Base-by-base conservation (phyloP, 2,329 filamentous ascomycete species). In the Arthrobotrys sphaeroides region DNA sequence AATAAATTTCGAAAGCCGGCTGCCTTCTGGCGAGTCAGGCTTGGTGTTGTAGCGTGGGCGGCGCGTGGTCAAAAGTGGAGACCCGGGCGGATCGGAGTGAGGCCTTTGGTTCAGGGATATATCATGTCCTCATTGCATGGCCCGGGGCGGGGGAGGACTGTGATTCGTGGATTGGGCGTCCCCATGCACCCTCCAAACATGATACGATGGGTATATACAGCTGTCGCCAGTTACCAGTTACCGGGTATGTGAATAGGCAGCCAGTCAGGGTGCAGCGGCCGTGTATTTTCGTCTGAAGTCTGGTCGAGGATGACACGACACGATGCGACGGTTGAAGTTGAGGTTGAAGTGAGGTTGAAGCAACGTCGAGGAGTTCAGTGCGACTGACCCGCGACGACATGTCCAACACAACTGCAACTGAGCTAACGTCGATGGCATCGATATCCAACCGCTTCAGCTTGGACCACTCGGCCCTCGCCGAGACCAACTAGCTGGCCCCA, bases 121-220 rank as follows among this genome's bases (percentile, higher is more conserved):
- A 67, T 74, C 62, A 62, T 62, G 55, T 74, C 36, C 26, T 62
- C 45, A 67, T 62, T 57, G 62, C 53, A 67, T 74, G 55, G 57
- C 45, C 68, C 61, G 42, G 61, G 55, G 40, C 22, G 55, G 49
- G 31, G n/a, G 43, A 38, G 51, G 51, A 31, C 5, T 51, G 26
- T 68, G 61, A 57, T 36, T 68, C 51, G 66, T 16, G 60, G 49
- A 45, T 49, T 62, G 13, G 43, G 18, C 13, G 33, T 42, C 42
- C 61, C 70, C 62, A 68, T 67, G 70, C 62, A 70, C 66, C 60
- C 42, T 49, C 57, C 31, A 70, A 70, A 70, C 66, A 70, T 70
- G 57, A 33, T 62, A 59, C 47, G 66, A 61, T 45, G 55, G 33
- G 40, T 49, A 33, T 33, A 26, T 36, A 53, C 10, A 38, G 33